Conservation (phyloP, 257 asterid genomes). For the Solanum ossicruentum region DNA sequence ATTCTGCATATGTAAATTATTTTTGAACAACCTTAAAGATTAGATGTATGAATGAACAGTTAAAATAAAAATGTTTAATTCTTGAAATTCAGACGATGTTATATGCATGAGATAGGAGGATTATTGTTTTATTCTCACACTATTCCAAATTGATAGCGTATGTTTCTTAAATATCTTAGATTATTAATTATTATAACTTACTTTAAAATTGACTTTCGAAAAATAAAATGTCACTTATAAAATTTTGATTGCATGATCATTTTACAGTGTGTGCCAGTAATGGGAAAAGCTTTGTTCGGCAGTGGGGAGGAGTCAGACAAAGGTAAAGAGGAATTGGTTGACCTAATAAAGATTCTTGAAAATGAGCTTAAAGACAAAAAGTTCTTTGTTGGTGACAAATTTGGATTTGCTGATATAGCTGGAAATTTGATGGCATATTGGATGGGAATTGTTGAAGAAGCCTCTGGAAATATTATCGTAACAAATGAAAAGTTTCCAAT, state of each 20-base stretch:
- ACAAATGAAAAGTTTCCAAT: neutral
- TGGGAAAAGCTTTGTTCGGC: neutral
- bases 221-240: too few species aligned
- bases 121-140: too few species aligned
- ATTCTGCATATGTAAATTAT: too few species aligned
- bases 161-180: neutral
- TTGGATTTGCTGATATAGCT: neutral
- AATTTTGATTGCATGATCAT: neutral
- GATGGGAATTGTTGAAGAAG: neutral
- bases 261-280: neutral
- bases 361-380: neutral
- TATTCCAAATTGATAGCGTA: neutral
- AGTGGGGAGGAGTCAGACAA: neutral
- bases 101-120: too few species aligned
- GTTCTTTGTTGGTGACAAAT: neutral
- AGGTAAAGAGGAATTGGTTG: neutral
- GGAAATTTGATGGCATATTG: neutral
- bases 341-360: neutral
- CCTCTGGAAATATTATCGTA: neutral
- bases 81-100: too few species aligned
- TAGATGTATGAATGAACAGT: too few species aligned
- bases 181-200: neutral
- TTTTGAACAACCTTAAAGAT: too few species aligned
- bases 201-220: rapidly evolving
- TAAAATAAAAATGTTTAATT: too few species aligned